A percentile compares a stretch with the other conserved stretches of the same genome.
Conservation (phyloP, 1,284 basidiomycete genomes). For the Cerioporus squamosus region DNA sequence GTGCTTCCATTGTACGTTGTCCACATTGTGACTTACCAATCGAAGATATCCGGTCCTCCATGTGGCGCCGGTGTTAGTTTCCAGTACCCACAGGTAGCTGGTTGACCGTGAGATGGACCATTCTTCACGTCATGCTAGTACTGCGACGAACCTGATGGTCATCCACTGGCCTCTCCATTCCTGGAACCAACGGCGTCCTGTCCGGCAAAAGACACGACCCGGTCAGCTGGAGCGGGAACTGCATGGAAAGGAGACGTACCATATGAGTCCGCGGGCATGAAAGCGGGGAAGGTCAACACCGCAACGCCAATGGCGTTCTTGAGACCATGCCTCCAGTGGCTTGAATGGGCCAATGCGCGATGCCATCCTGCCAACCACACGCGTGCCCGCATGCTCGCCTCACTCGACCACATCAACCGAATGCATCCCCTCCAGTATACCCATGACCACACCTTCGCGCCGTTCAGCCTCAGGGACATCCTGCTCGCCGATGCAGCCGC, state of each 20-base stretch:
- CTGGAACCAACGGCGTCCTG: conserved; percentile 45
- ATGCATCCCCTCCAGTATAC: conserved; percentile 11
- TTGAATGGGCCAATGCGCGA: conserved; percentile 42
- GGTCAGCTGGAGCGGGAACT: background rate
- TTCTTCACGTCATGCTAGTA: background rate
- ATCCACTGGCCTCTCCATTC: conserved; percentile 51
- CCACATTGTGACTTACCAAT: conserved; percentile 36
- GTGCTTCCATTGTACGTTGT: too few relatives aligned
- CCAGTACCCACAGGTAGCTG: conserved; percentile 53
- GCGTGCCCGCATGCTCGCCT: conserved; percentile 36
- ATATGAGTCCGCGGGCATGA: conserved; percentile 40
- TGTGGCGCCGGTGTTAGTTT: conserved; percentile 56
- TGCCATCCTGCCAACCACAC: conserved; percentile 40
- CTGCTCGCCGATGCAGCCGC: conserved; percentile 10
- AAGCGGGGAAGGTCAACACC: conserved; percentile 48
- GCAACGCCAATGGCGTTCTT: conserved; percentile 53
- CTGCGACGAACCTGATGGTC: conserved; percentile 41
- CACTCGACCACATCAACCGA: conserved; percentile 39
- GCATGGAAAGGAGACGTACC: conserved; percentile 32
- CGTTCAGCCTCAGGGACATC: conserved; percentile 9
- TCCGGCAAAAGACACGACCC: background rate
- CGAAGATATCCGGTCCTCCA: conserved; percentile 53
- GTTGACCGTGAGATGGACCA: background rate
- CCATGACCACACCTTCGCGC: conserved; percentile 12
- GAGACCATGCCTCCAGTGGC: conserved; percentile 48